These are phyloP conservation scores for Backusella mclennaniae DNA, from an alignment of 192 early-diverging fungal genomes.

Conservation along the genomic window DNA sequence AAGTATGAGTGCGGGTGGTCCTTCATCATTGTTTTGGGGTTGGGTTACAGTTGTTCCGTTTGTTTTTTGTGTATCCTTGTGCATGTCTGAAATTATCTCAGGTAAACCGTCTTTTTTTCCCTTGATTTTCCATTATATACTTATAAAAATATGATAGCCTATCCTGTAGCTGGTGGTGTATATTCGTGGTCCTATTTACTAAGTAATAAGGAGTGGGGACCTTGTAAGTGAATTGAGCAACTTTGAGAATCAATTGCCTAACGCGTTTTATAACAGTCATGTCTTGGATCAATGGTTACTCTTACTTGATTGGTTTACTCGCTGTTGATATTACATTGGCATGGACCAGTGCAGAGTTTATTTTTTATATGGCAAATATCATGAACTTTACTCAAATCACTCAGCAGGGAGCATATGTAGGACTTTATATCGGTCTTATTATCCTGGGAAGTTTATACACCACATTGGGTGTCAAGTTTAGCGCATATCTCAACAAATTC, in stretches of 20 bases:
- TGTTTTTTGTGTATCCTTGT: conserved; percentile 40
- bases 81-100: conserved; percentile 48
- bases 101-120: neutral
- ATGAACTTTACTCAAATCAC: conserved; percentile 28
- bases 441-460: conserved; percentile 35
- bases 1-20: conserved; percentile 5
- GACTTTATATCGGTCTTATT: conserved; percentile 40
- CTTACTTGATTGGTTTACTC: conserved; percentile 17
- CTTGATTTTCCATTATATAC: neutral
- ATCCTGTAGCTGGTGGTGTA: conserved; percentile 34
- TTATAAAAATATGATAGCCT: neutral
- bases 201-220: conserved; percentile 24
- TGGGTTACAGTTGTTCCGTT: conserved; percentile 41
- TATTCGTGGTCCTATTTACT: conserved; percentile 25
- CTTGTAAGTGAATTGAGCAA: conserved; percentile 18
- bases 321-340: conserved; percentile 34
- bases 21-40: conserved; percentile 15
- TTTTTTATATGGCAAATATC: conserved; percentile 37
- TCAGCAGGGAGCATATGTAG: conserved; percentile 40
- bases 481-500: conserved; percentile 37
- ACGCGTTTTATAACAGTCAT: conserved; percentile 19
- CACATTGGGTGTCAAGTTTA: conserved; percentile 34
- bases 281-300: conserved; percentile 25
- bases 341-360: conserved; percentile 38
- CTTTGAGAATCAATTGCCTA: neutral